Conservation (phyloP, 495 filamentous ascomycete genomes). For the Jackrogersella minutella region DNA sequence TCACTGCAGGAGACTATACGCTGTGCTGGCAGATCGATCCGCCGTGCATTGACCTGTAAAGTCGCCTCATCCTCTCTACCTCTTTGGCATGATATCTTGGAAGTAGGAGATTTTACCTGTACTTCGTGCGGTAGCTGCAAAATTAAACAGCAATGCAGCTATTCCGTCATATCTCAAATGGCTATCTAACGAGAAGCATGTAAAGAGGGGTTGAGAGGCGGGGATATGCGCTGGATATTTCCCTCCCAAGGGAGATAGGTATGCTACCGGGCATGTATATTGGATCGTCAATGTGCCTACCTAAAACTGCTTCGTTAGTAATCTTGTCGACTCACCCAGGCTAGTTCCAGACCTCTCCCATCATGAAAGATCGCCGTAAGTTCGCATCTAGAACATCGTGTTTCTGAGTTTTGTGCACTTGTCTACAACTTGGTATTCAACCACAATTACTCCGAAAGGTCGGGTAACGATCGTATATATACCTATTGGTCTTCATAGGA, state of each 20-base stretch:
- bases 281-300: constrained; percentile 30
- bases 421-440: neutral
- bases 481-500: neutral
- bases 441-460: neutral
- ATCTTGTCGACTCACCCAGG: constrained; percentile 15
- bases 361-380: constrained; percentile 14
- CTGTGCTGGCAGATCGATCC: constrained; percentile 48
- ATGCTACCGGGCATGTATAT: constrained; percentile 8
- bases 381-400: constrained; percentile 29
- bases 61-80: constrained; percentile 31
- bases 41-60: constrained; percentile 37
- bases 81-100: constrained; percentile 11
- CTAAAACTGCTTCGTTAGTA: constrained; percentile 31
- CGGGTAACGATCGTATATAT: constrained; percentile 1
- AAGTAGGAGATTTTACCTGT: constrained; percentile 1
- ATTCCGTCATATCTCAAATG: constrained; percentile 33
- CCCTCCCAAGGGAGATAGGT: constrained; percentile 15
- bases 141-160: constrained; percentile 17
- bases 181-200: constrained; percentile 6
- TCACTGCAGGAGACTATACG: constrained; percentile 43
- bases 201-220: constrained; percentile 19
- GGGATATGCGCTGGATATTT: constrained; percentile 25
- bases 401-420: constrained; percentile 6
- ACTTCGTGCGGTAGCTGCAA: neutral
- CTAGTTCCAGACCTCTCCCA: constrained; percentile 34